Percentiles rank a stretch among this genome's conserved stretches.
phyloP scores from a whole-genome alignment of 352 stramenopile genomes.

The Pythium brassicae region DNA sequence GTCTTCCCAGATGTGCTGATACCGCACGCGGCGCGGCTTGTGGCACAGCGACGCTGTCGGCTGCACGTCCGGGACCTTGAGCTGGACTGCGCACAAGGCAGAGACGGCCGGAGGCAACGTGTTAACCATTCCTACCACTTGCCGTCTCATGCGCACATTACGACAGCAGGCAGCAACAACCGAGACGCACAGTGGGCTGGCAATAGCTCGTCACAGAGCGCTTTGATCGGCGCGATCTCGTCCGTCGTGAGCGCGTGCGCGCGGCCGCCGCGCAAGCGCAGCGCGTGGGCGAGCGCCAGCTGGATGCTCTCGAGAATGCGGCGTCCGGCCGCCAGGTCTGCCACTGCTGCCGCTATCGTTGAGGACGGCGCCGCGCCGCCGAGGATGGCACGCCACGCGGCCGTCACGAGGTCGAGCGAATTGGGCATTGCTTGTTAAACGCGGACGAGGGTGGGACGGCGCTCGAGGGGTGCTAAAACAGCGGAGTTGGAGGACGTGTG shows the following conservation, averaged over 20 bases:
- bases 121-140: no score
- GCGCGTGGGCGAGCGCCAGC: constrained; percentile 31
- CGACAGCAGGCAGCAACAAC: neutral
- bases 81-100: constrained; percentile 30
- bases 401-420: constrained; percentile 42
- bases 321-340: constrained; percentile 24
- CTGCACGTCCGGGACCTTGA: constrained; percentile 35
- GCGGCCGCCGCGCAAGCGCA: constrained; percentile 24
- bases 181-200: constrained; percentile 51
- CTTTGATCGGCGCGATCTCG: constrained; percentile 63
- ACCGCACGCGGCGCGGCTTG: constrained; percentile 33
- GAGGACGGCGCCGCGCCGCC: neutral
- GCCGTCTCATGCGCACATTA: neutral
- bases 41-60: constrained; percentile 2
- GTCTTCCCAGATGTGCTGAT: constrained; percentile 83
- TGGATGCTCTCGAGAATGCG: constrained; percentile 53
- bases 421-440: constrained; percentile 1
- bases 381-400: constrained; percentile 36
- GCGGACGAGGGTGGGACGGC: neutral
- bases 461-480: no score
- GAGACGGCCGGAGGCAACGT: neutral
- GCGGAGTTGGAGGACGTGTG: no score
- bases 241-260: constrained; percentile 38
- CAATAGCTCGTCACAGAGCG: constrained; percentile 63
- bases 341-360: neutral